These are phyloP conservation scores for Penicillium thymicola DNA, from an alignment of 2,329 filamentous ascomycete genomes.

Conservation along the genomic window DNA sequence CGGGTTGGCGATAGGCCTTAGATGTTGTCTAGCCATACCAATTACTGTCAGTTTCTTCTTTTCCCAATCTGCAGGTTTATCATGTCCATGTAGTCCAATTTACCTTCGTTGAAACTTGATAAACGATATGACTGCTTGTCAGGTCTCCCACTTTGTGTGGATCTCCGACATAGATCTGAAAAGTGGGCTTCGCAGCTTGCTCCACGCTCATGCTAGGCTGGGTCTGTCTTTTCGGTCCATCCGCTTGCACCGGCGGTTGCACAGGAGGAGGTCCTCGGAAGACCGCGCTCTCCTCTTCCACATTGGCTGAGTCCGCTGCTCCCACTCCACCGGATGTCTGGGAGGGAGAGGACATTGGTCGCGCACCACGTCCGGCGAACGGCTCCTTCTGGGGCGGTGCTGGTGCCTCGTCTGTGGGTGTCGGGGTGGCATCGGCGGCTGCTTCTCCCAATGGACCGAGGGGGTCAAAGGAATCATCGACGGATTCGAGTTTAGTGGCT, in stretches of 20 bases:
- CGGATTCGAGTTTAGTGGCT: conserved; percentile 60
- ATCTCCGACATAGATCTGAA: conserved; percentile 88
- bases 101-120: conserved; percentile 91
- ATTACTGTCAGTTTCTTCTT: not conserved
- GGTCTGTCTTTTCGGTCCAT: conserved; percentile 50
- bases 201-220: conserved; percentile 86
- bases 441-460: conserved; percentile 58
- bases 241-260: conserved; percentile 46
- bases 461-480: conserved; percentile 61
- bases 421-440: conserved; percentile 33
- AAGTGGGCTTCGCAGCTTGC: conserved; percentile 87
- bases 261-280: conserved; percentile 61
- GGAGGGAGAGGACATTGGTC: conserved; percentile 40
- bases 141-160: conserved; percentile 97
- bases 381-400: conserved; percentile 60
- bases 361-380: conserved; percentile 35
- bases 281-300: conserved; percentile 67
- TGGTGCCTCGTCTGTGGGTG: conserved; percentile 52
- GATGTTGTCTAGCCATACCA: conserved; percentile 69
- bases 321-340: conserved; percentile 50
- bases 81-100: conserved; percentile 14
- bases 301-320: conserved; percentile 64
- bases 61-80: not conserved
- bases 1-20: conserved; percentile 87
- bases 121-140: conserved; percentile 96